phyloP scores from a whole-genome alignment of 2,329 filamentous ascomycete species.

The Thielaviopsis ethacetica region DNA sequence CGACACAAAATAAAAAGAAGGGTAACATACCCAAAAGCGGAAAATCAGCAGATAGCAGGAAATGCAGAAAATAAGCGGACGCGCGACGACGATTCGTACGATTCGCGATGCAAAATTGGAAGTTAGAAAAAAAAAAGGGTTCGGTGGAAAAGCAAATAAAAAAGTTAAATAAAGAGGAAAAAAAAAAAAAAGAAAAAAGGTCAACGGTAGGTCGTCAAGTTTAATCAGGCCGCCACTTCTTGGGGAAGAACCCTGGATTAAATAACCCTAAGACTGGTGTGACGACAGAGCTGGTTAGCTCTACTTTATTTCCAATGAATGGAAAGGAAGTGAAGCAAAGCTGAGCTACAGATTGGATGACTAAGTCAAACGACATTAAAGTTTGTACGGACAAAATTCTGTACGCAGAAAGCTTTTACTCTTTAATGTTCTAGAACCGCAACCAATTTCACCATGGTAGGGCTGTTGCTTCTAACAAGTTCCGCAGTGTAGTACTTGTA shows the following conservation, averaged over 20 bases:
- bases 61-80: no score
- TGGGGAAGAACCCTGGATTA: not conserved
- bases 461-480: not conserved
- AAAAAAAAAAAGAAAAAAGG: not conserved
- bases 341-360: not conserved
- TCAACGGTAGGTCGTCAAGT: not conserved
- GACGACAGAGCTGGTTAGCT: not conserved
- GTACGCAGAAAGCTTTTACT: not conserved
- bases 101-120: not conserved
- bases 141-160: not conserved
- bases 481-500: not conserved
- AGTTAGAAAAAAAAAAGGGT: not conserved
- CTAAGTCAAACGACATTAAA: not conserved
- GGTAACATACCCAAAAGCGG: no score
- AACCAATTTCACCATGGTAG: not conserved
- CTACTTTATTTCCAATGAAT: no score
- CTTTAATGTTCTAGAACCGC: not conserved
- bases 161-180: not conserved
- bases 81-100: not conserved
- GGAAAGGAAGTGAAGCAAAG: not conserved
- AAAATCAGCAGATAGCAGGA: no score
- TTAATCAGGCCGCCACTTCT: not conserved
- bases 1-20: no score
- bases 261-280: not conserved
- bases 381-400: not conserved